phyloP scores from a whole-genome alignment of 2,329 filamentous ascomycete species.

The Madurella mycetomatis region DNA sequence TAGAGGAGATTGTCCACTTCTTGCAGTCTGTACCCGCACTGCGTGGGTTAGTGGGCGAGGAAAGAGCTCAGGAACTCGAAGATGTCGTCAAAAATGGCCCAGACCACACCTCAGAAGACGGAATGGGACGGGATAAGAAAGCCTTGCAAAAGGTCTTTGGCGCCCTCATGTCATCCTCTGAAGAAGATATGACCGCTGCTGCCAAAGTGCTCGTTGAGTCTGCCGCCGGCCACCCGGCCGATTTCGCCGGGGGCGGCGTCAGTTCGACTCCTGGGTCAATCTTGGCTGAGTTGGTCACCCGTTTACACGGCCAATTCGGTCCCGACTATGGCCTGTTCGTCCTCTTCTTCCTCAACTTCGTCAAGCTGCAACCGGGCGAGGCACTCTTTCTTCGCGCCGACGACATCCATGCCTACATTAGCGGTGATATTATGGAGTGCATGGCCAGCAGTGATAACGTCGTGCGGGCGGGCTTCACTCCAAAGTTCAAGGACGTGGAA shows the following conservation, averaged over 20 bases:
- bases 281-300: conserved; percentile 70
- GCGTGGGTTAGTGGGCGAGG: conserved; percentile 61
- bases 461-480: conserved; percentile 92
- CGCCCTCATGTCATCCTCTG: conserved; percentile 72
- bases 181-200: conserved; percentile 59
- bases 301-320: conserved; percentile 80
- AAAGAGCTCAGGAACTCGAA: conserved; percentile 54
- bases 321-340: conserved; percentile 90
- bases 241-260: conserved; percentile 72
- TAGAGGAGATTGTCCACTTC: conserved; percentile 83
- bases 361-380: conserved; percentile 81
- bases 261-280: conserved; percentile 63
- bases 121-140: conserved; percentile 62
- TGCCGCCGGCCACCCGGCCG: conserved; percentile 61
- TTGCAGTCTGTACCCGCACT: conserved; percentile 56
- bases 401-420: conserved; percentile 94
- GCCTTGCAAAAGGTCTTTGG: conserved; percentile 72
- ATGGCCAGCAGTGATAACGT: conserved; percentile 99
- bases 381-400: conserved; percentile 95
- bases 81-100: conserved; percentile 47
- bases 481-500: conserved; percentile 94
- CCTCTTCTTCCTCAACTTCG: conserved; percentile 95
- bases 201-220: conserved; percentile 66
- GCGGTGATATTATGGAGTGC: conserved; percentile 94
- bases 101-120: conserved; percentile 34